phyloP scores from a whole-genome alignment of 495 filamentous ascomycete genomes.

The Amphirosellinia nigrospora region DNA sequence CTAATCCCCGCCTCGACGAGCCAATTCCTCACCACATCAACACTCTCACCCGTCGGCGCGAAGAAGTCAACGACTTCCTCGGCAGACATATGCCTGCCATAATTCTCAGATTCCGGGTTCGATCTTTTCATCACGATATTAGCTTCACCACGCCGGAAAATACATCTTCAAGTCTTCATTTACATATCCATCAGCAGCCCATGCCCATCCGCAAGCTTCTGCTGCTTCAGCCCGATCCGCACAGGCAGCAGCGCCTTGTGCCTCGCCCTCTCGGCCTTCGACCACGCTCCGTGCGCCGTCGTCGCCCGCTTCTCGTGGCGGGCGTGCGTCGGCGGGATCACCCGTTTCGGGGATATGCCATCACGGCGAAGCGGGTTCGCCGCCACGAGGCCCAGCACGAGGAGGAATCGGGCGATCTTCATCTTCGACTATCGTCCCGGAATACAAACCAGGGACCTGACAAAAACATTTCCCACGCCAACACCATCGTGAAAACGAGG shows the following conservation, averaged over 20 bases:
- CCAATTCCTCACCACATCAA: constrained; percentile 57
- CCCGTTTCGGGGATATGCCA: constrained; percentile 24
- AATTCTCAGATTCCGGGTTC: constrained; percentile 64
- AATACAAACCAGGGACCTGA: background rate
- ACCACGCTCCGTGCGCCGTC: constrained; percentile 53
- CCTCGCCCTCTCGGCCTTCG: constrained; percentile 35
- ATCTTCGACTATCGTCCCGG: constrained; percentile 24
- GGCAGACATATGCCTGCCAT: constrained; percentile 58
- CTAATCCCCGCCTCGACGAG: constrained; percentile 56
- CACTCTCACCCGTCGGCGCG: constrained; percentile 48
- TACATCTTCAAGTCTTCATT: background rate
- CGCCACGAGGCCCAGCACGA: constrained; percentile 25
- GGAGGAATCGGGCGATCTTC: constrained; percentile 30
- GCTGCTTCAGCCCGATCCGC: constrained; percentile 37
- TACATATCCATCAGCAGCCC: constrained; percentile 45
- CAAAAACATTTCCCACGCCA: background rate
- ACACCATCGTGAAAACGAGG: background rate
- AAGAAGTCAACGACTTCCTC: constrained; percentile 58
- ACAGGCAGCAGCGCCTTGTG: constrained; percentile 35
- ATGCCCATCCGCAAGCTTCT: constrained; percentile 36
- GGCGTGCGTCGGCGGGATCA: constrained; percentile 33
- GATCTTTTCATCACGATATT: constrained; percentile 83
- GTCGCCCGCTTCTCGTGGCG: constrained; percentile 49
- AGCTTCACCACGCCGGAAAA: constrained; percentile 56
- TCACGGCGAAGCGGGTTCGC: constrained; percentile 29